These are phyloP conservation scores for Mycena maculata DNA, from an alignment of 768 basidiomycete genomes.

Conservation along the genomic window DNA sequence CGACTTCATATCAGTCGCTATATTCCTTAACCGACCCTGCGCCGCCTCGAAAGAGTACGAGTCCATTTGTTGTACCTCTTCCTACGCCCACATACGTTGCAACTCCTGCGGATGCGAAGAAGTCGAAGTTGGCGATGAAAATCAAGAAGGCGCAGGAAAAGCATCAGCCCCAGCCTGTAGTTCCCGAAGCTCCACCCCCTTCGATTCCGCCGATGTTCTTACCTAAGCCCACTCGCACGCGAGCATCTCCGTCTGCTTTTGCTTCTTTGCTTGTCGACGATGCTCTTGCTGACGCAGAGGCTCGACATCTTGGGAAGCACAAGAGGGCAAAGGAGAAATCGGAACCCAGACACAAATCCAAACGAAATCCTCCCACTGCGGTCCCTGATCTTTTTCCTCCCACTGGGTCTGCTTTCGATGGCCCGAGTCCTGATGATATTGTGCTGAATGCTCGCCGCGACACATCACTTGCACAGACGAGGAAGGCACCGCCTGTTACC, in stretches of 20 bases:
- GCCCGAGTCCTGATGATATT: conserved; percentile 92
- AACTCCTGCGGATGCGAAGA: conserved; percentile 52
- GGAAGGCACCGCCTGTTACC: conserved; percentile 32
- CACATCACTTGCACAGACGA: conserved; percentile 65
- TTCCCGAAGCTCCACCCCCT: conserved; percentile 54
- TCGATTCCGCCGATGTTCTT: conserved; percentile 68
- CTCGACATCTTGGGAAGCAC: conserved; percentile 6
- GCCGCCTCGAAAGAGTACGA: conserved; percentile 54
- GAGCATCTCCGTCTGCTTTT: conserved; percentile 84
- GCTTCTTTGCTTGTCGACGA: conserved; percentile 77
- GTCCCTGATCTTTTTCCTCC: conserved; percentile 52
- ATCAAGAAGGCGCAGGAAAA: conserved; percentile 68
- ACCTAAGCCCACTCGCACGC: conserved; percentile 61
- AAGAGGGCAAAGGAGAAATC: conserved; percentile 10
- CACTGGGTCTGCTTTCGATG: conserved; percentile 75
- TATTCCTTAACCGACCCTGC: conserved; percentile 68
- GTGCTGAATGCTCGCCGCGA: conserved; percentile 85
- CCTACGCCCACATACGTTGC: conserved; percentile 25
- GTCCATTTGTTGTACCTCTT: conserved; percentile 59
- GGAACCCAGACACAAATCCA: conserved; percentile 39
- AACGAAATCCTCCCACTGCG: conserved; percentile 36
- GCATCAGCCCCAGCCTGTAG: conserved; percentile 45
- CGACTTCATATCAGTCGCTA: conserved; percentile 81
- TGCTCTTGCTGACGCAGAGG: conserved; percentile 45
- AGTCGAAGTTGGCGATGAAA: conserved; percentile 84